Evolutionary conservation across 495 filamentous ascomycete genomes (phyloP), one percentile per base, ranked within the genome.

Genomic region (Xylaria longipes): DNA sequence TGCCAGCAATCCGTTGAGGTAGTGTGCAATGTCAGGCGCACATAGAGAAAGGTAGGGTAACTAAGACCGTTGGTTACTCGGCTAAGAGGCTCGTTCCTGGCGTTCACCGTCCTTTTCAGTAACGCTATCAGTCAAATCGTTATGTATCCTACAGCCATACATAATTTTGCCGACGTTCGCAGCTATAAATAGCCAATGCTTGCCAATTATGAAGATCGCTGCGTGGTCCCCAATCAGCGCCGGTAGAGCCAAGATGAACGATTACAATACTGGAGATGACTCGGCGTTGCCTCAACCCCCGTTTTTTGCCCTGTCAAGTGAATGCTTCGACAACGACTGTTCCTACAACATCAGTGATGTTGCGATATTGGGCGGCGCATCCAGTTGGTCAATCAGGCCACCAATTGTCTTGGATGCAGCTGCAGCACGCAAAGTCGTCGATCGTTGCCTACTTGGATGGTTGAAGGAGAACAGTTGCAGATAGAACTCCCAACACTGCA

Each of bases 381-480:
- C 27, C 45, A 46, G 63, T 65, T 65, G 64, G 64, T 41, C 31
- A 22, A 37, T 15, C 43, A 43, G 20, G 48, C 39, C 33, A 31
- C 15, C 15, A 56, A 68, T 41, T 57, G 31, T 41, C 41, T 37
- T 60, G 50, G 35, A 35, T 61, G 60, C 45, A 57, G 27, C 45
- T 22, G 27, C 27, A 39, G 11, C n/a, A 57, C 35, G 48, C 60
- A 71, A 71, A 11, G 35, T 25, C 33, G 69, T 65, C 61, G 69
- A 71, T 71, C 69, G 33, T 25, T 71, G 25, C 60, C 69, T 22
- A 54, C 65, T 67, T 43, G 22, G 35, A 43, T 29, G 35, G 48
- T 33, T 25, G 65, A 43, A 70, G 68, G 56, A 31, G 46, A 63
- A 27, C 14, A 45, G 57, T 35, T 41, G 67, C 68, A 52, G 68